A percentile compares a stretch with the other conserved stretches of the same genome.
Evolutionary conservation across 1,284 basidiomycete genomes (phyloP).

Genomic region (Heterobasidion annosum): DNA sequence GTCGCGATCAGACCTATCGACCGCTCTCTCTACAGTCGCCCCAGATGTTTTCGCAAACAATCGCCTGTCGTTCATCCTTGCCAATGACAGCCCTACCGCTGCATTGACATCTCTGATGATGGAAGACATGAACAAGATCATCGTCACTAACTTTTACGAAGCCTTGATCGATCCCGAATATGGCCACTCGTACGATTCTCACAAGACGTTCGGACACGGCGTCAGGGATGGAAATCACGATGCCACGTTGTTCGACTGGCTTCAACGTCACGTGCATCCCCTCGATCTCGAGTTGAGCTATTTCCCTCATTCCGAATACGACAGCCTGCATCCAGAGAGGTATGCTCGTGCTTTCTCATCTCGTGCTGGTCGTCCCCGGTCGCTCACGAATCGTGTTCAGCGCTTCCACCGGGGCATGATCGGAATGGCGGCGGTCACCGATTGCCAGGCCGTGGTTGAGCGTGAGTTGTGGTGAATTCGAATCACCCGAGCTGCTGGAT

Average conservation of each 20-base stretch:
- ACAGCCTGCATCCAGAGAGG: neutral
- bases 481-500: neutral
- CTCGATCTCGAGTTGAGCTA: neutral
- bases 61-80: no score
- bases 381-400: neutral
- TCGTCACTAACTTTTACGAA: conserved; percentile 14
- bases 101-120: neutral
- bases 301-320: neutral
- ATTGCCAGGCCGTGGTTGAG: neutral
- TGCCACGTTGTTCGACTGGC: conserved; percentile 13
- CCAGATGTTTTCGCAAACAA: no score
- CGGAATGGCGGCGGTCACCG: neutral
- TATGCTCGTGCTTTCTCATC: neutral
- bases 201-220: conserved; percentile 11
- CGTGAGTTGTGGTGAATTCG: neutral
- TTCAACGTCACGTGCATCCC: conserved; percentile 3
- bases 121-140: conserved; percentile 12
- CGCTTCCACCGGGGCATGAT: neutral
- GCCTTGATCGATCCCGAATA: conserved; percentile 16
- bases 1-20: no score
- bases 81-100: conserved; percentile 6
- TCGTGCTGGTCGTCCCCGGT: no score
- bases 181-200: conserved; percentile 13
- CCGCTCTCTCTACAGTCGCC: no score
- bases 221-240: neutral